A percentile compares a stretch with the other conserved stretches of the same genome.
Evolutionary conservation across 2,329 filamentous ascomycete genomes (phyloP).

Genomic region (Colletotrichum trifolii): DNA sequence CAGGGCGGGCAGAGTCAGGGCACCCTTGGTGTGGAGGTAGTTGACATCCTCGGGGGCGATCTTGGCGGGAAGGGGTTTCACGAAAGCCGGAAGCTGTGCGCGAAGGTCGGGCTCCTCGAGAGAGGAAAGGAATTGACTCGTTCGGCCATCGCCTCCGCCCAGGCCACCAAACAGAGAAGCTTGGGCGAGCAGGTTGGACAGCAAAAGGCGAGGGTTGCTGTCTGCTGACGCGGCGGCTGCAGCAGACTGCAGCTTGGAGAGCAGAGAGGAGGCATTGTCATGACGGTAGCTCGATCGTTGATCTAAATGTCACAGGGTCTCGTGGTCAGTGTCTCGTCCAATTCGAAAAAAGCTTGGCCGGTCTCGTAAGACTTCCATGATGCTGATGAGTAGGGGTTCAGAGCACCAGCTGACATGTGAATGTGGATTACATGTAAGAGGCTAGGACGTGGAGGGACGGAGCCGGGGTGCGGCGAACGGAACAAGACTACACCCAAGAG

Average conservation of each 20-base stretch:
- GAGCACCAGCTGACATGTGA: constrained; percentile 38
- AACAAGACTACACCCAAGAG: constrained; percentile 5
- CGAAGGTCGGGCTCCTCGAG: constrained; percentile 59
- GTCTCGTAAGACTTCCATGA: constrained; percentile 12
- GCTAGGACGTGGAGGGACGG: constrained; percentile 34
- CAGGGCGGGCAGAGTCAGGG: constrained; percentile 78
- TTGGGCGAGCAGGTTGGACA: constrained; percentile 38
- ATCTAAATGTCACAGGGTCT: constrained; percentile 44
- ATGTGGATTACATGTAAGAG: constrained; percentile 34
- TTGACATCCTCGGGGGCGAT: constrained; percentile 84
- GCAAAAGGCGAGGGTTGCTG: constrained; percentile 34
- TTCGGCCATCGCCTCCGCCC: constrained; percentile 47
- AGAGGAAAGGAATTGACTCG: constrained; percentile 57
- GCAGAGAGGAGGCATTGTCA: constrained; percentile 42
- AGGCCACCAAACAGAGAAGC: constrained; percentile 46
- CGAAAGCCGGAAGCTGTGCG: constrained; percentile 71
- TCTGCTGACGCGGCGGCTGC: constrained; percentile 38
- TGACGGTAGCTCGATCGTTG: constrained; percentile 51
- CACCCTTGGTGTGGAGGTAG: constrained; percentile 87
- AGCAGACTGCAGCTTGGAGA: constrained; percentile 45
- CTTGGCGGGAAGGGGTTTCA: constrained; percentile 81
- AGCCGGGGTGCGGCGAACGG: constrained; percentile 28
- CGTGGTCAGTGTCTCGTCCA: constrained; percentile 45
- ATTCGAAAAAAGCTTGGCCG: background rate
- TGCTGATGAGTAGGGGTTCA: constrained; percentile 15